Conservation (phyloP, 2,329 filamentous ascomycete genomes). For the Sarocladiaceae sp. region DNA sequence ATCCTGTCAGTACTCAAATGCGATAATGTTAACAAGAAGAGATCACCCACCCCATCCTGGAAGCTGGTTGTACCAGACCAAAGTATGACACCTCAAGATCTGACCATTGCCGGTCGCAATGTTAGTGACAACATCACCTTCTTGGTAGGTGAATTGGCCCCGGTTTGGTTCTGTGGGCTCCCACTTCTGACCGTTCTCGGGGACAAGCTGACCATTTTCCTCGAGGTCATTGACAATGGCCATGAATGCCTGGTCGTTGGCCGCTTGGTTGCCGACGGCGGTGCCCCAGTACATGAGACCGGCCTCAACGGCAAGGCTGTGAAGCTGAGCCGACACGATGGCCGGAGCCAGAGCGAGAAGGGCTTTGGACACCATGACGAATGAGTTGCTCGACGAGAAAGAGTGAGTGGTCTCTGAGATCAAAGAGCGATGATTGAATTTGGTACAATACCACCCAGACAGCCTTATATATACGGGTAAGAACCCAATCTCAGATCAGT, state of each 20-base stretch:
- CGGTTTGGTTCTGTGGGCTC: slow-evolving; percentile 43
- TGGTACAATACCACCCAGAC: no score
- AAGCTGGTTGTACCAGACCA: slow-evolving; percentile 41
- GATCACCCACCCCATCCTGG: slow-evolving; percentile 21
- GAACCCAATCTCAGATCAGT: no score
- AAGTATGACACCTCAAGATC: slow-evolving; percentile 58
- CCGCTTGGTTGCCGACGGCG: slow-evolving; percentile 55
- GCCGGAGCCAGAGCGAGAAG: slow-evolving; percentile 2
- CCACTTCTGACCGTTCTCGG: slow-evolving; percentile 58
- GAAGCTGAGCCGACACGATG: slow-evolving; percentile 30
- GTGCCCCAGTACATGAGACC: slow-evolving; percentile 62
- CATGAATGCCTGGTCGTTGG: slow-evolving; percentile 51
- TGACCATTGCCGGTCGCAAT: slow-evolving; percentile 44
- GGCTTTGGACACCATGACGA: not conserved
- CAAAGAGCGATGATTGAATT: no score
- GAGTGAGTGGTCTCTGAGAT: no score
- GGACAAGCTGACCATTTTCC: slow-evolving; percentile 63
- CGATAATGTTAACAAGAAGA: no score
- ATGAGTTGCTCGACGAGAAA: no score
- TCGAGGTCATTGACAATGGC: slow-evolving; percentile 47
- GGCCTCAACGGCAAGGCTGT: slow-evolving; percentile 49
- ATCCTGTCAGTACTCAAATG: not conserved
- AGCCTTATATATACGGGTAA: no score
- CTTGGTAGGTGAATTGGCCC: slow-evolving; percentile 52
- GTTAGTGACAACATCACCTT: slow-evolving; percentile 49